These are phyloP conservation scores for Kwoniella sp. DNA, from an alignment of 768 basidiomycete species.

Conservation along the genomic window DNA sequence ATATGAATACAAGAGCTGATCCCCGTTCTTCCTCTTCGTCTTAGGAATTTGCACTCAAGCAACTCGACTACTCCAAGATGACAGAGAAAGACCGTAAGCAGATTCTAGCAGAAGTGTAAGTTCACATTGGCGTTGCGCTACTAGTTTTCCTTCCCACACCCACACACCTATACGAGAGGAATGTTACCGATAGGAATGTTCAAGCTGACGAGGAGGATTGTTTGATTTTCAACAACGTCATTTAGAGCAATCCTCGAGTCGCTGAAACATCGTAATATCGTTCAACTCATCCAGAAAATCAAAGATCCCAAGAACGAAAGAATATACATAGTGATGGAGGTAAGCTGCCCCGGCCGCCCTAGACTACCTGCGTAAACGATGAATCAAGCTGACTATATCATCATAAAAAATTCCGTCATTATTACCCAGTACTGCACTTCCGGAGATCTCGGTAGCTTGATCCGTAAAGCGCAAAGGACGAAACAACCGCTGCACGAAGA, in stretches of 20 bases:
- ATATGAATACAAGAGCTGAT: too few species aligned
- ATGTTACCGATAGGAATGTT: too few species aligned
- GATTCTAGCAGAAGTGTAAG: constrained; percentile 96
- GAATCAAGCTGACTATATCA: too few species aligned
- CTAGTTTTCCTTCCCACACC: too few species aligned
- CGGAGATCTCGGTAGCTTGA: constrained; percentile 85
- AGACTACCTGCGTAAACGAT: too few species aligned
- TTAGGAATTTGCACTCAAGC: constrained; percentile 75
- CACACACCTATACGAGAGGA: too few species aligned
- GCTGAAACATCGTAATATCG: constrained; percentile 91
- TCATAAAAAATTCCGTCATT: too few species aligned
- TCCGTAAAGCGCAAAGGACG: constrained; percentile 61
- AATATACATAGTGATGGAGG: constrained; percentile 96
- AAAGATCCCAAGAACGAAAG: constrained; percentile 88
- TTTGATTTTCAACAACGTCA: too few species aligned
- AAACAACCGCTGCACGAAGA: constrained; percentile 82
- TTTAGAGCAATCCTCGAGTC: constrained; percentile 92
- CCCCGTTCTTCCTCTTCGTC: not conserved
- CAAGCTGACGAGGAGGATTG: too few species aligned
- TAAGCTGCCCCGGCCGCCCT: too few species aligned
- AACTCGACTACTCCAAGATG: constrained; percentile 97
- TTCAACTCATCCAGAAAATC: constrained; percentile 62
- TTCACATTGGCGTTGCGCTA: too few species aligned
- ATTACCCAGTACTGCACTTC: constrained; percentile 76
- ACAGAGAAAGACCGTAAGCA: constrained; percentile 92